phyloP scores from a whole-genome alignment of 2,329 filamentous ascomycete genomes.

The Orbilia ellipsospora region DNA sequence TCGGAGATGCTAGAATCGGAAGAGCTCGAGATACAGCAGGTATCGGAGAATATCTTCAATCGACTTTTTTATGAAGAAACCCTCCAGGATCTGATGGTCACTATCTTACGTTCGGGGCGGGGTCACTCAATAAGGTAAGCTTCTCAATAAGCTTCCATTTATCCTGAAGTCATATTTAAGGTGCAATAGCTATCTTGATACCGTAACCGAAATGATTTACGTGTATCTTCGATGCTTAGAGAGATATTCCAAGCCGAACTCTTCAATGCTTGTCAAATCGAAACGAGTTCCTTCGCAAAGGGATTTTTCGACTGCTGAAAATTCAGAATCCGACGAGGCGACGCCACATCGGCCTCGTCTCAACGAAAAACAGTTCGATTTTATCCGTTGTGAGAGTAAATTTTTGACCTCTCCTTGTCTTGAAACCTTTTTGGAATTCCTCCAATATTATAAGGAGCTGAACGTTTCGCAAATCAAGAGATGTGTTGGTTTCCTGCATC shows the following conservation, averaged over 20 bases:
- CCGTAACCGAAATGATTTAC: constrained; percentile 88
- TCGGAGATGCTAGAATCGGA: constrained; percentile 89
- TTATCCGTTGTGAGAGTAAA: constrained; percentile 80
- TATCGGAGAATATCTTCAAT: constrained; percentile 95
- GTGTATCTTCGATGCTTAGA: constrained; percentile 93
- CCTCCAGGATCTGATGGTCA: constrained; percentile 86
- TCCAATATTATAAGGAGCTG: constrained; percentile 82
- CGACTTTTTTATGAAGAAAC: constrained; percentile 98
- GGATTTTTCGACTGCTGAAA: constrained; percentile 63
- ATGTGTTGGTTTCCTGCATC: constrained; percentile 92
- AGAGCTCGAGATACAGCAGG: constrained; percentile 94
- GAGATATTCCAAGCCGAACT: constrained; percentile 92
- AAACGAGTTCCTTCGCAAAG: constrained; percentile 40
- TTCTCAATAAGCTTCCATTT: neutral
- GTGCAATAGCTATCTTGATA: constrained; percentile 76
- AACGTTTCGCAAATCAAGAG: constrained; percentile 84
- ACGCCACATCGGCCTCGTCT: constrained; percentile 75
- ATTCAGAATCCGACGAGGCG: constrained; percentile 76
- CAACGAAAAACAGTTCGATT: constrained; percentile 93
- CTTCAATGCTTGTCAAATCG: constrained; percentile 90
- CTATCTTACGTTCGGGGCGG: constrained; percentile 85
- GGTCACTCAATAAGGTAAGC: constrained; percentile 83
- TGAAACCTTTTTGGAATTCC: constrained; percentile 86
- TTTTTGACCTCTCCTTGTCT: constrained; percentile 87
- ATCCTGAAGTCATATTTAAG: neutral